These are phyloP conservation scores for Barbatosphaeria neglecta DNA, from an alignment of 495 filamentous ascomycete species.

Conservation along the genomic window DNA sequence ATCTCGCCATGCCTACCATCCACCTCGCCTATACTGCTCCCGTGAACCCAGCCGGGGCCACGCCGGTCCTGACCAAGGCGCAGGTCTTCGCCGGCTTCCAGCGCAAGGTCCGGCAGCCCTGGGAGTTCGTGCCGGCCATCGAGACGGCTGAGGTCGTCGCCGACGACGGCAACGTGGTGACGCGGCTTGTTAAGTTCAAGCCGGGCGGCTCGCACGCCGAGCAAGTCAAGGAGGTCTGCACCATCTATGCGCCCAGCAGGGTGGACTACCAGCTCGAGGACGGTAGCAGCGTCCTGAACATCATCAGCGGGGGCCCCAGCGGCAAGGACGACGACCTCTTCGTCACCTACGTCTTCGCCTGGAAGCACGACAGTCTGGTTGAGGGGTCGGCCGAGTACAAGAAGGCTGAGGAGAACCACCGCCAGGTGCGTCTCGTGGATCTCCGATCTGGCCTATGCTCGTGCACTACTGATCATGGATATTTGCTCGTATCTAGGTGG, in stretches of 20 bases:
- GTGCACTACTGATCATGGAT: conserved; percentile 8
- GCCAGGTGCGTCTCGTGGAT: conserved; percentile 14
- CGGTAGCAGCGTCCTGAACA: conserved; percentile 23
- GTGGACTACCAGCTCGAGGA: conserved; percentile 26
- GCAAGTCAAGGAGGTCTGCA: conserved; percentile 15
- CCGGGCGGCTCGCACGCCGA: conserved; percentile 2
- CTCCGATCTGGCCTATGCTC: background rate
- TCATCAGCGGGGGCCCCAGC: conserved; percentile 15
- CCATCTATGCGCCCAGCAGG: conserved; percentile 17
- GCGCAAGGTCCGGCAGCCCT: conserved; percentile 24
- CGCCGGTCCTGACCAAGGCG: conserved; percentile 15
- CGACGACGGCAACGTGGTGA: conserved; percentile 13
- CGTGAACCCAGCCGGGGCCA: conserved; percentile 21
- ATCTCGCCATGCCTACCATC: conserved; percentile 17
- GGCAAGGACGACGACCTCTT: conserved; percentile 15
- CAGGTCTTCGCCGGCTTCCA: conserved; percentile 31
- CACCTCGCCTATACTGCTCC: conserved; percentile 30
- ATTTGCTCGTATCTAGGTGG: conserved; percentile 16
- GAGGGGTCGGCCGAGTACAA: conserved; percentile 16
- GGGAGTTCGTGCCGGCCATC: conserved; percentile 30
- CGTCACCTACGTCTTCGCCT: conserved; percentile 31
- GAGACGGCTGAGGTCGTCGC: conserved; percentile 19
- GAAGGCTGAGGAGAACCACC: conserved; percentile 16
- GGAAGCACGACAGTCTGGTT: conserved; percentile 17
- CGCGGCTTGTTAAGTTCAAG: conserved; percentile 18